These are phyloP conservation scores for Cornus suecica DNA, from an alignment of 148 eudicot species.

Conservation along the genomic window DNA sequence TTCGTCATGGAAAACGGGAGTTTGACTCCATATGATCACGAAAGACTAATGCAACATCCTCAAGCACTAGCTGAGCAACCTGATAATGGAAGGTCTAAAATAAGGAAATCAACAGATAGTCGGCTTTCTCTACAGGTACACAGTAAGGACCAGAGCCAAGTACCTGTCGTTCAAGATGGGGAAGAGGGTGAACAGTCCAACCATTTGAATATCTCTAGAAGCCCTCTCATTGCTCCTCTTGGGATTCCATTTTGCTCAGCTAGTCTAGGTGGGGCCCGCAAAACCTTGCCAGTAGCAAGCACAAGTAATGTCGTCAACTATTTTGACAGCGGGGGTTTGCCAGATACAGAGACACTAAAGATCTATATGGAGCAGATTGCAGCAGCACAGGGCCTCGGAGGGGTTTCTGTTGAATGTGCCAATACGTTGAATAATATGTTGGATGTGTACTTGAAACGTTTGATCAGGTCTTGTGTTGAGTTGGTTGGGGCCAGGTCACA, in stretches of 20 bases:
- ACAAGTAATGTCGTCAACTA: constrained; percentile 24
- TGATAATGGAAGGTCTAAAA: constrained; percentile 21
- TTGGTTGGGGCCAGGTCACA: constrained; percentile 43
- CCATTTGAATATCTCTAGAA: constrained; percentile 29
- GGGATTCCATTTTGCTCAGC: constrained; percentile 53
- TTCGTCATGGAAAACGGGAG: constrained; percentile 35
- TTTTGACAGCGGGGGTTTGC: constrained; percentile 36
- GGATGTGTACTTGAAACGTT: constrained; percentile 54
- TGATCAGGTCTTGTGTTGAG: constrained; percentile 51
- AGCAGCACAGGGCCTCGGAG: constrained; percentile 42
- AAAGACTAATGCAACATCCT: constrained; percentile 34
- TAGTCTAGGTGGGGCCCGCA: constrained; percentile 51
- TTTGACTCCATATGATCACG: constrained; percentile 38
- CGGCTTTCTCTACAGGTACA: constrained; percentile 15
- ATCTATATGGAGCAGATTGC: constrained; percentile 58
- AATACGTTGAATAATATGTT: constrained; percentile 50
- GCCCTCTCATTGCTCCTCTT: constrained; percentile 47
- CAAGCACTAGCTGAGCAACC: constrained; percentile 43
- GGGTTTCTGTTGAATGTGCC: constrained; percentile 54
- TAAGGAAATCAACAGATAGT: constrained; percentile 25
- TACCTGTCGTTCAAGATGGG: constrained; percentile 28
- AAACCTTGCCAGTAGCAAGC: constrained; percentile 26
- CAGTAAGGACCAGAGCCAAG: constrained; percentile 27
- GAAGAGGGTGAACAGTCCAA: constrained; percentile 36
- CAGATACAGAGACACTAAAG: constrained; percentile 39